Percentiles rank a stretch among this genome's conserved stretches.
Evolutionary conservation across 2,329 filamentous ascomycete genomes (phyloP).

Genomic region (Claviceps citrina): DNA sequence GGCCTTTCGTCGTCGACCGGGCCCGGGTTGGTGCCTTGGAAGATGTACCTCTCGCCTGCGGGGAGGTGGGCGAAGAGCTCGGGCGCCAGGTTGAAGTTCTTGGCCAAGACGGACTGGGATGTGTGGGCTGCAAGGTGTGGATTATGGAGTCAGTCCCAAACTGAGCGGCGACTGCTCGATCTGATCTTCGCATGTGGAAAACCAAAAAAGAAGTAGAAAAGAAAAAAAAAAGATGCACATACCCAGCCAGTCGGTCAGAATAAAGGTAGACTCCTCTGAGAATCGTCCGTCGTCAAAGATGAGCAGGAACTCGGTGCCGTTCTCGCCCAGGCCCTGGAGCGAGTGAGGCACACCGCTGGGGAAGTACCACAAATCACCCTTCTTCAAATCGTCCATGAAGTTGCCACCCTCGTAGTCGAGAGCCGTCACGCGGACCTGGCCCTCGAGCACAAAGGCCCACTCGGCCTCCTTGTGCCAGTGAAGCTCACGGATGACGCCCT

Average conservation of each 20-base stretch:
- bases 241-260: slow-evolving; percentile 60
- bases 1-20: slow-evolving; percentile 52
- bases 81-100: slow-evolving; percentile 61
- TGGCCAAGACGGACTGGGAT: slow-evolving; percentile 52
- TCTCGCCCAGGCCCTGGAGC: slow-evolving; percentile 54
- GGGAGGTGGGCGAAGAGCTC: slow-evolving; percentile 57
- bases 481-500: slow-evolving; percentile 58
- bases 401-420: slow-evolving; percentile 61
- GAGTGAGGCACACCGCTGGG: slow-evolving; percentile 64
- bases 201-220: too few species aligned
- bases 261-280: slow-evolving; percentile 51
- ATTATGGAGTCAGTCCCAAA: too few species aligned
- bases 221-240: too few species aligned
- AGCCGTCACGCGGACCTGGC: slow-evolving; percentile 54
- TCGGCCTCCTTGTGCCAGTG: slow-evolving; percentile 74
- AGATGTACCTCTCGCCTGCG: slow-evolving; percentile 58
- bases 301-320: slow-evolving; percentile 38
- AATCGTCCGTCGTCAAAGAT: slow-evolving; percentile 36
- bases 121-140: too few species aligned
- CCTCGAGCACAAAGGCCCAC: slow-evolving; percentile 61
- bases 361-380: slow-evolving; percentile 72
- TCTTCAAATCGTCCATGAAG: slow-evolving; percentile 61
- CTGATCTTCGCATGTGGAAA: too few species aligned
- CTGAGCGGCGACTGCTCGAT: too few species aligned
- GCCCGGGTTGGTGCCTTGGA: slow-evolving; percentile 53